Evolutionary conservation across 352 stramenopile species (phyloP).

Genomic region (Globisporangium cederbergense): DNA sequence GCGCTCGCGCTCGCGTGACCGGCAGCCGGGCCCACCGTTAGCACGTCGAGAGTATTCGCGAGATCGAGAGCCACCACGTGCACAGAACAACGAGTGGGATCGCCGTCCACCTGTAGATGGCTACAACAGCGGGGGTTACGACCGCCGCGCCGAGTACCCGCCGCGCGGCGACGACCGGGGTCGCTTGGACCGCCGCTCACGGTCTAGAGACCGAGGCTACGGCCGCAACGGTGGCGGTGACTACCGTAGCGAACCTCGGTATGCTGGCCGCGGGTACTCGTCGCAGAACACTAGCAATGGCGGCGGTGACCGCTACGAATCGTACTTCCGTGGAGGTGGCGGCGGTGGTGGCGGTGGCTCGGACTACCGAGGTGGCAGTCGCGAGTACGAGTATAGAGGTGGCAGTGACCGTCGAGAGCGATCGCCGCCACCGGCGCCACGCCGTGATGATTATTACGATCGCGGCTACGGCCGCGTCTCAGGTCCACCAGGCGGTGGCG

Average conservation of each 20-base stretch:
- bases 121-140: slow-evolving; percentile 12
- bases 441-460: slow-evolving; percentile 17
- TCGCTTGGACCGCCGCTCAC: slow-evolving; percentile 23
- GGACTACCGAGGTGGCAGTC: slow-evolving; percentile 15
- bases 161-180: slow-evolving; percentile 5
- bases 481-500: slow-evolving; percentile 16
- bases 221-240: slow-evolving; percentile 17
- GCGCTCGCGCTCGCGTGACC: slow-evolving; percentile 24
- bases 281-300: slow-evolving; percentile 9
- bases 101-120: background rate
- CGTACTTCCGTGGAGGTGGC: slow-evolving; percentile 19
- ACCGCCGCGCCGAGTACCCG: slow-evolving; percentile 7
- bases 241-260: slow-evolving; percentile 13
- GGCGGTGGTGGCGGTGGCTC: slow-evolving; percentile 1
- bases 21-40: slow-evolving; percentile 4
- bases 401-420: slow-evolving; percentile 17
- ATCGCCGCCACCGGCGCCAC: slow-evolving; percentile 5
- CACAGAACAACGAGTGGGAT: slow-evolving; percentile 7
- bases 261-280: slow-evolving; percentile 31
- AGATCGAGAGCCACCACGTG: slow-evolving; percentile 7
- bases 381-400: slow-evolving; percentile 19
- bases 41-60: slow-evolving; percentile 10
- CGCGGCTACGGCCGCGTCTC: slow-evolving; percentile 34
- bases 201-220: slow-evolving; percentile 26
- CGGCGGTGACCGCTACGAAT: slow-evolving; percentile 20